Percentiles rank a stretch among this genome's conserved stretches.
phyloP scores from a whole-genome alignment of 352 stramenopile genomes.

The Aphanomyces cochlioides region DNA sequence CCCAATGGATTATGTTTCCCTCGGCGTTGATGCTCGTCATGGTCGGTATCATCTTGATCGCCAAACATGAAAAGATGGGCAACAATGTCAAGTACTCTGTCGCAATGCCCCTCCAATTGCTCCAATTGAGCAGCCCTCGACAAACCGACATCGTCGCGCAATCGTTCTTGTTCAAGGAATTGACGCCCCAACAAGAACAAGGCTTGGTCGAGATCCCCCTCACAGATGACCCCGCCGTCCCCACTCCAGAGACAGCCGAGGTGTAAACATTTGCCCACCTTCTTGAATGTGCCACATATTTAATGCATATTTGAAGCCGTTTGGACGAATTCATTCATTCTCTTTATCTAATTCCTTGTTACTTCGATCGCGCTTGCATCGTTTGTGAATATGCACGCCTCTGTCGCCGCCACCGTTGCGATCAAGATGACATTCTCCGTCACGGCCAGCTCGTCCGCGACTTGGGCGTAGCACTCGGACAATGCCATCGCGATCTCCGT shows the following conservation, averaged over 20 bases:
- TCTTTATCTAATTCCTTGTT: background rate
- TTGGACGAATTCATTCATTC: background rate
- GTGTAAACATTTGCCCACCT: background rate
- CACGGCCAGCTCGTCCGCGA: conserved; percentile 1
- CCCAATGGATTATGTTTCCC: conserved; percentile 83
- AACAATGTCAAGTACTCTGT: conserved; percentile 87
- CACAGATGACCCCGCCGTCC: background rate
- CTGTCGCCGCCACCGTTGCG: conserved; percentile 11
- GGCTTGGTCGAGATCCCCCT: conserved; percentile 15
- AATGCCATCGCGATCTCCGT: conserved; percentile 8
- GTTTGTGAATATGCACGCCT: conserved; percentile 19
- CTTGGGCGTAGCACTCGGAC: conserved; percentile 6
- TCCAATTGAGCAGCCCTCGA: conserved; percentile 76
- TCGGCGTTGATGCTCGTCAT: conserved; percentile 65
- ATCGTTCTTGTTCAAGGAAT: conserved; percentile 84
- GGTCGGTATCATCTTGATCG: conserved; percentile 70
- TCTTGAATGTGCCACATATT: background rate
- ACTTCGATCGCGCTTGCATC: background rate
- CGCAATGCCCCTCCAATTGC: conserved; percentile 82
- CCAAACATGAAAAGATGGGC: conserved; percentile 86
- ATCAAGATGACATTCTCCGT: conserved; percentile 15
- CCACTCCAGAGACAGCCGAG: background rate
- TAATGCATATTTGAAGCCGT: background rate
- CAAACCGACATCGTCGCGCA: conserved; percentile 86
- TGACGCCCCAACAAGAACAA: conserved; percentile 55